Base-by-base conservation (phyloP, 1,139 yeast species). In the Saccharomycopsis crataegensis region DNA sequence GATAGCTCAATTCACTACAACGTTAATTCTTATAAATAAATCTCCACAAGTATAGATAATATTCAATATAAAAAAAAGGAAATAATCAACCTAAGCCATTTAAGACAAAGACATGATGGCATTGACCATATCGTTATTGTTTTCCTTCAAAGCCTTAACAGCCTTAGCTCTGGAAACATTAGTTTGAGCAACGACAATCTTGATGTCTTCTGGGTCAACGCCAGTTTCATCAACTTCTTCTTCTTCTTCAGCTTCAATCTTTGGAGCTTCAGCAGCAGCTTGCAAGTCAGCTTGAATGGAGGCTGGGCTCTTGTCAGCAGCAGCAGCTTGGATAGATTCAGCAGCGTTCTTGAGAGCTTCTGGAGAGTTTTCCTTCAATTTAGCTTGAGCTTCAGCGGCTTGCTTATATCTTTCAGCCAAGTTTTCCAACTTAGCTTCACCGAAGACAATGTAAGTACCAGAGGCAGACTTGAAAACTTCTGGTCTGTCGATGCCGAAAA, bases 341-440 rank as follows among this genome's bases (percentile, higher is more conserved):
- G 65, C 70, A 51, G 69, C 72, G 54, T 69, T 74, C 56, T 66
- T 62, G 49, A 68, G 63, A 41, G 62, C 62, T 33, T 62, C 58
- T 34, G 65, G 66, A 36, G 64, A 57, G 53, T 57, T 62, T 54
- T 68, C 70, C 59, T 70, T 73, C 61, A 84, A 84, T 68, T 80
- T 78, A 64, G 77, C 75, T 69, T 82, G 83, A 63, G 88, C 87
- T 67, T 83, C 85, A 71, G 82, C 83, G 62, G 87, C 82, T 71
- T 79, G 83, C 62, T 83, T 83, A 65, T 78, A 76, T 79, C 90
- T 83, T 75, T 86, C 82, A 76, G 83, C 83, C 74, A 86, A 75
- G 76, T 89, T 95, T 71, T 90, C 96, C 64, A 88, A 87, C 82
- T 89, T 88, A 70, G 96, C 96, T 76, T 91, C 98, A 75, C 99